Base-by-base conservation (phyloP, 371 early-diverging fungal species). In the Mucor mucedo region DNA sequence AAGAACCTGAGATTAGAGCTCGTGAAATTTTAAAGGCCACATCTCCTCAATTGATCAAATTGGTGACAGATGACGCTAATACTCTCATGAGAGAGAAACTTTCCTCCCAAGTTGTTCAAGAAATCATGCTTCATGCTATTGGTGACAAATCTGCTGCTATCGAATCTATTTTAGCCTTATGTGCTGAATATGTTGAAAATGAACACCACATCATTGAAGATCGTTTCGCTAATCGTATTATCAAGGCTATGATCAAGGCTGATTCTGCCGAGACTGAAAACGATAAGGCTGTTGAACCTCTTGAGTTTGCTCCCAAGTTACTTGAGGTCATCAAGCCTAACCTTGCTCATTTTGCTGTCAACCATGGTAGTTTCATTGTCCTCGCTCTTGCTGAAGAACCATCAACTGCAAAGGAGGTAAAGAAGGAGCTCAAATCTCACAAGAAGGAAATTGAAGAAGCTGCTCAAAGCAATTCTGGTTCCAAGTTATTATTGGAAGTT, bases 61-160 rank as follows among this genome's bases (percentile, higher is more conserved):
- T 86, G 69, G 85, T 89, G 39, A 75, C 82, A 2, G 75, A 80
- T 8, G 75, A 87, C 62, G 76, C 87, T 16, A 58, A 70, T 38
- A 62, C 66, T 35, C 70, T 90, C 48, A 77, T 88, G 68, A 81
- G 80, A 33, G 87, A 89, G 29, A 83, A 90, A 33, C 69, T 87
- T 52, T 82, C 88, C 27, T 86, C 88, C 58, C 91, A 91, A 74
- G 87, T 87, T 4, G 85, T 90, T 7, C 73, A 80, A 53, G 92
- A 91, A 76, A 87, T 86, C 30, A 78, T 92, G 80, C 72, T 90
- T 55, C 89, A 85, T 63, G 89, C 90, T 41, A 56, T 70, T n/a
- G 81, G 80, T 62, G 84, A 84, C 54, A 83, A 80, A 56, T 52
- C 73, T 0, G 75, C 76, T 35, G 84, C 85, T 9, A 58, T 84